Base-by-base conservation (phyloP, 2,329 filamentous ascomycete species). In the Grosmannia huntii region DNA sequence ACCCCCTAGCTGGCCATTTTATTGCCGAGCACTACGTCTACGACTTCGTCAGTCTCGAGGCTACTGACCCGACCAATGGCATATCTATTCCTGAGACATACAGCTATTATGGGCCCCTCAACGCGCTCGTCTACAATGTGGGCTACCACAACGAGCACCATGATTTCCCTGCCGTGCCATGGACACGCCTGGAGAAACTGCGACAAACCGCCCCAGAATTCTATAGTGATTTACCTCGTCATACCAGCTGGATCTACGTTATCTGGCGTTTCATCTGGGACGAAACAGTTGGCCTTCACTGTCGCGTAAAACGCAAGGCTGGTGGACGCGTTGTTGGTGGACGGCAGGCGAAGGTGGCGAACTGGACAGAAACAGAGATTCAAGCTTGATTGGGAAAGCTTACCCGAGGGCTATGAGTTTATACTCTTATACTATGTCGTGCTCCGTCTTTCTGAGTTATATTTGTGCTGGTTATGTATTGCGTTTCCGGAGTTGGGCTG, bases 111-210 rank as follows among this genome's bases (percentile, higher is more conserved):
- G 94, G 94, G 0, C 83, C 87, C 0, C 80, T 97, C 63, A 99
- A 99, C 74, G 73, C 90, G 66, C 74, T 99, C 55, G 96, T 91
- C 0, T 99, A 97, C 78, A 99, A 99, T 66, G 94, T 99, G 52
- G 94, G 94, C 57, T 76, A 96, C 67, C 94, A 99, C 77, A 99
- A 99, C 70, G 94, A 99, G 77, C 94, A 99, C 73, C 94, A 99
- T 71, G 94, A 99, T 72, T 99, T 99, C 74, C 94, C 94, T 12
- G 94, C 94, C 53, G 83, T 99, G 53, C 92, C 94, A 0, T 99
- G 94, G 94, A 96, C 90, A 11, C 80, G 87, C 36, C 79, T 99
- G 46, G 87, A 85, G 57, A 79, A 78, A 68, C 76, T 99, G 57
- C 84, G 91, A 68, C 74, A 83, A 62, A 87, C 95, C 59, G 94